Base-by-base conservation (phyloP, 345 rosid species). In the Stellera chamaejasme region DNA sequence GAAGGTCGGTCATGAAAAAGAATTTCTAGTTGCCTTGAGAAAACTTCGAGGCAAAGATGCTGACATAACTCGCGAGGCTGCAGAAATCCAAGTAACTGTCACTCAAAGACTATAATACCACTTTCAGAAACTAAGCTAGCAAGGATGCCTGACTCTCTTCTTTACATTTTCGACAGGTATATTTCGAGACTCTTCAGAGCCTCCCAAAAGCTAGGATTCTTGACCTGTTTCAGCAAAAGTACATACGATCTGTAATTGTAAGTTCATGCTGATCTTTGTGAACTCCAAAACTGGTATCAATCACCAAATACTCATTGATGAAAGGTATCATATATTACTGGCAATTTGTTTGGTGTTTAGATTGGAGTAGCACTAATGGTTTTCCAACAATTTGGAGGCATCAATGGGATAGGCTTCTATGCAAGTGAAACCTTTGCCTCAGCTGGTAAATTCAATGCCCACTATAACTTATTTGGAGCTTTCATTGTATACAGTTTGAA, bases 341-440 rank as follows among this genome's bases (percentile, higher is more conserved):
- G 39, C 23, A 62, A 55, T 43, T 15, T 41, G 48, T 36, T 42
- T 65, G 59, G 19, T 63, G 42, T 60, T 50, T 60, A 92, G 98
- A 88, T 85, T 52, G 98, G 88, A 28, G 90, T 92, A 48, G 84
- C 87, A 32, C 65, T 92, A 51, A 88, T 92, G 98, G 77, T 79
- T 26, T 82, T 78, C 74, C 98, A 92, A 72, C 98, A 92, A 59
- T 82, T 82, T 52, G 81, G 68, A 52, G 98, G 98, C 43, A 77
- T 88, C 14, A 92, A 92, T 19, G 98, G 98, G 42, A 64, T 92
- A 1, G 71, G 80, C 47, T 92, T 92, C 72, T 88, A 92, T 36
- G 93, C 84, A 47, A 92, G 96, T 12, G 85, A 92, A 75, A 88
- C 84, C 13, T 88, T 92, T 74, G 90, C 72, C 16, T 65, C 83